Base-by-base conservation (phyloP, 108 stramenopile species). In the Tribonema minus region DNA sequence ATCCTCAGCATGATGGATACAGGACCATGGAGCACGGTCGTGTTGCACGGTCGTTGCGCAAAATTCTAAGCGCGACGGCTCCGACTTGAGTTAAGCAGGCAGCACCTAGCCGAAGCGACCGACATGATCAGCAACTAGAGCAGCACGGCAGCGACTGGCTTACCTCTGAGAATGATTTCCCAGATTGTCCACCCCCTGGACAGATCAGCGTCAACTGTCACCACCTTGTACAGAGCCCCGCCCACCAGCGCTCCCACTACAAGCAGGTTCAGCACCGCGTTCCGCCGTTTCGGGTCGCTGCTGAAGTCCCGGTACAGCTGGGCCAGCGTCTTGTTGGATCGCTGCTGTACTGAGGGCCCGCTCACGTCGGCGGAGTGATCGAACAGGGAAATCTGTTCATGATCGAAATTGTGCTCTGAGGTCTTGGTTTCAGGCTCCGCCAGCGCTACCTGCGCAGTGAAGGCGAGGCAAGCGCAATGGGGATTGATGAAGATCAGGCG, bases 141-240 rank as follows among this genome's bases (percentile, higher is more conserved):
- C 46, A 20, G 23, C 46, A 12, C 23, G 46, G 12, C 23, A 20
- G 46, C 46, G 23, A 20, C 46, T 20, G 46, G 15, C 23, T 54
- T 54, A 54, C 46, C 23, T 59, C 76, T 39, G 20, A 77, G 67
- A 15, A 77, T 61, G n/a, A 77, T 65, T 39, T 77, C 76, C 9
- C 58, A 77, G 46, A 41, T 64, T 31, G 76, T 77, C 76, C 76
- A 77, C 27, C 76, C 76, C 34, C 76, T 58, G 1, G 76, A 68
- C 34, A 77, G 67, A 3, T 77, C 76, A 9, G 41, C 67, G 31
- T 77, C 76, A 3, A 77, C 76, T 37, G 76, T 77, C 30, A 63
- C 66, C 20, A 77, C 46, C 67, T 77, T 77, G 67, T 34, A 67
- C 25, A 54, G 15, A 54, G 46, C 46, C 15, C 46, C 46, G 9